Percentiles rank a stretch among this genome's conserved stretches.
These are phyloP conservation scores for Priceomyces haplophilus DNA, from an alignment of 805 yeast genomes.

Conservation along the genomic window DNA sequence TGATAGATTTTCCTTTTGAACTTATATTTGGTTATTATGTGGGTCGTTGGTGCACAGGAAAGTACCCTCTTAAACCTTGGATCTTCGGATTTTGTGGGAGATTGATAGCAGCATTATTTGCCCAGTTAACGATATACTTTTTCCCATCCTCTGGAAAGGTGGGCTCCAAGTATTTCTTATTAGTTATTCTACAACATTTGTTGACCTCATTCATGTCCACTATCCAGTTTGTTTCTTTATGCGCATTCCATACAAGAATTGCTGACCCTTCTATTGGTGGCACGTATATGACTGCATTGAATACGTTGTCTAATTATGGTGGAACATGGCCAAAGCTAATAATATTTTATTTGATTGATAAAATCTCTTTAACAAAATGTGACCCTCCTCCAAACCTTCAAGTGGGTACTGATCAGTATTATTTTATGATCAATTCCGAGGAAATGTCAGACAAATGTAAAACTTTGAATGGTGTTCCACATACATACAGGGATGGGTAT, in stretches of 20 bases:
- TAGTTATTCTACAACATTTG: constrained; percentile 78
- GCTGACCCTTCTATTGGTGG: constrained; percentile 98
- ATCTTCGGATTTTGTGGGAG: constrained; percentile 81
- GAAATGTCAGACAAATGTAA: constrained; percentile 49
- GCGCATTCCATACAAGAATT: constrained; percentile 91
- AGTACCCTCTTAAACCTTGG: constrained; percentile 84
- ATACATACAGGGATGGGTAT: constrained; percentile 71
- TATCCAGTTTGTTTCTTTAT: constrained; percentile 88
- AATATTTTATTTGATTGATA: constrained; percentile 75
- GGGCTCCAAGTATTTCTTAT: constrained; percentile 53
- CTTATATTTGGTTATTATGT: constrained; percentile 93
- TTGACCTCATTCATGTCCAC: constrained; percentile 90
- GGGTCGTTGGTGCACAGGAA: constrained; percentile 88
- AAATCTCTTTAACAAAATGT: constrained; percentile 68
- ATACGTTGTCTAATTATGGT: constrained; percentile 88
- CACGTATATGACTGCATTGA: constrained; percentile 94
- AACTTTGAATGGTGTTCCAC: constrained; percentile 53
- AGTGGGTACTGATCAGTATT: not conserved
- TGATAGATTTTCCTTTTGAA: constrained; percentile 95
- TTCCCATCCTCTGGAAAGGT: constrained; percentile 63
- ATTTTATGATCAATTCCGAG: constrained; percentile 22
- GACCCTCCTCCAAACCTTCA: constrained; percentile 15
- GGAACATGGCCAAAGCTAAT: constrained; percentile 97
- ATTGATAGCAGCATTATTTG: constrained; percentile 67
- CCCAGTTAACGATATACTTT: constrained; percentile 65